Evolutionary conservation across 768 basidiomycete species (phyloP).

Genomic region (Hygrocybe punicea): DNA sequence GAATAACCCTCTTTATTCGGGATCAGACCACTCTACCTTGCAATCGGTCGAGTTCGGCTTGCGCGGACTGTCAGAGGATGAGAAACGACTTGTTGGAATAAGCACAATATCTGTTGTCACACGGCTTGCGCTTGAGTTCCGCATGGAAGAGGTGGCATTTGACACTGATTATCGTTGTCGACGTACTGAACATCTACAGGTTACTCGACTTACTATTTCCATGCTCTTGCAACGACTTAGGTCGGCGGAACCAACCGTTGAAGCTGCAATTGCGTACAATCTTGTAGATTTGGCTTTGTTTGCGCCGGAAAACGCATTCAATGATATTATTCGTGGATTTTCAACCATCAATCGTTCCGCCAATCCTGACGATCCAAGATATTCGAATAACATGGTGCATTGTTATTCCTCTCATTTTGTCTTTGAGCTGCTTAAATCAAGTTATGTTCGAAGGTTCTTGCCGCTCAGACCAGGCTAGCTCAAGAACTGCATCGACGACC

Average conservation of each 20-base stretch:
- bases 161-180: not conserved
- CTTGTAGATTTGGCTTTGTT: constrained; percentile 84
- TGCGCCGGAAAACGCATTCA: constrained; percentile 71
- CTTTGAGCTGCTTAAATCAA: not conserved
- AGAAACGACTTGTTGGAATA: constrained; percentile 78
- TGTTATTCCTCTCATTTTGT: not conserved
- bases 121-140: constrained; percentile 80
- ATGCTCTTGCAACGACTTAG: constrained; percentile 89
- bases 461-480: constrained; percentile 87
- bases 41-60: constrained; percentile 63
- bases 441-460: constrained; percentile 57
- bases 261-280: constrained; percentile 89
- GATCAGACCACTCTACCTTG: constrained; percentile 48
- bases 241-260: constrained; percentile 80
- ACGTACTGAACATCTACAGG: constrained; percentile 38
- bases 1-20: constrained; percentile 41
- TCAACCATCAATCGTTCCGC: constrained; percentile 80
- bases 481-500: constrained; percentile 70
- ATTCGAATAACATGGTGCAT: constrained; percentile 82
- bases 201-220: constrained; percentile 82
- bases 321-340: constrained; percentile 81
- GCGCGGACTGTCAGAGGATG: constrained; percentile 72
- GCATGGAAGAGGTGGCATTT: constrained; percentile 66
- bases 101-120: constrained; percentile 92
- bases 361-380: constrained; percentile 84